These are phyloP conservation scores for Tagetes erecta DNA, from an alignment of 129 eudicot species.

Conservation along the genomic window DNA sequence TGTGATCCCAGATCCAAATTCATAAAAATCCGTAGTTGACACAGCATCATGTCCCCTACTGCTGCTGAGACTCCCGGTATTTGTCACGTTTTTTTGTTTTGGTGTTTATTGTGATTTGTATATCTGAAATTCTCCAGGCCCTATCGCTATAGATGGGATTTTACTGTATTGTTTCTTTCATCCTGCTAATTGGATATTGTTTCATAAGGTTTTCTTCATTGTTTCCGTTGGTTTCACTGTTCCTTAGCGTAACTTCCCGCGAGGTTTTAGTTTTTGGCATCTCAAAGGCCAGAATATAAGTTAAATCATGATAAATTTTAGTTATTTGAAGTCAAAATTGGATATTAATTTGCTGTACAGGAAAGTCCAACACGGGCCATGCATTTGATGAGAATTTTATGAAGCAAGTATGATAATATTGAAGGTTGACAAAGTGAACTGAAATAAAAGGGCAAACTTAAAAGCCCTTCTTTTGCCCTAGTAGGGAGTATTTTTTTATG, in stretches of 20 bases:
- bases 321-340: slow-evolving; percentile 16
- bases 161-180: slow-evolving; percentile 7
- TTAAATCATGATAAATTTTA: not conserved
- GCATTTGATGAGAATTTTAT: not conserved
- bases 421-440: not conserved
- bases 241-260: not conserved
- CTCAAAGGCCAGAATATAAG: not conserved
- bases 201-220: slow-evolving; percentile 16
- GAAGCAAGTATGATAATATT: not conserved
- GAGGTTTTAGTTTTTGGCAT: slow-evolving; percentile 1
- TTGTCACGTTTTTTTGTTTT: not conserved
- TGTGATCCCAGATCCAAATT: slow-evolving; percentile 22
- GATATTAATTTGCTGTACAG: not conserved
- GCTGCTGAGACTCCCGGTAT: slow-evolving; percentile 38
- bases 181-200: slow-evolving; percentile 13
- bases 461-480: not conserved
- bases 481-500: not conserved
- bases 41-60: slow-evolving; percentile 43
- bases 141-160: too few species aligned
- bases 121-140: not conserved
- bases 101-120: slow-evolving; percentile 1
- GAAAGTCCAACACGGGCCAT: not conserved
- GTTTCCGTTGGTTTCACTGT: not conserved
- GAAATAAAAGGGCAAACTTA: not conserved
- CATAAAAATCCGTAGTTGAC: slow-evolving; percentile 21